These are phyloP conservation scores for Microcyclosporella mali DNA, from an alignment of 2,329 filamentous ascomycete genomes.

Conservation along the genomic window DNA sequence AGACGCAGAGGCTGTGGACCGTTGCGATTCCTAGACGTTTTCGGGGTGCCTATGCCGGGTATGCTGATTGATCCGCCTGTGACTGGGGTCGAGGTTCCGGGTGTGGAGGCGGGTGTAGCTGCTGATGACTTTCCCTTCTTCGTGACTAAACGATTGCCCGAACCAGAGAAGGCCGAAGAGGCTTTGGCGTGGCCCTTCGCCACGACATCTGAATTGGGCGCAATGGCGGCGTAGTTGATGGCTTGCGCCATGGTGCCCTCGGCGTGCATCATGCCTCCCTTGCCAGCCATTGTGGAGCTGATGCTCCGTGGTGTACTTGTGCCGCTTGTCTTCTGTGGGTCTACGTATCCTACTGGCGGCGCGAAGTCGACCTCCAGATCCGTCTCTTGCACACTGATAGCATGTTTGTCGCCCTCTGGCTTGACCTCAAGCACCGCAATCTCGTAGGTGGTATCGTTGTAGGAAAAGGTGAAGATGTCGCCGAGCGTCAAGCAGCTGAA, in stretches of 20 bases:
- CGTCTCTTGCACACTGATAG: constrained; percentile 87
- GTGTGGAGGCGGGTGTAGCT: constrained; percentile 20
- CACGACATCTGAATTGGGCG: constrained; percentile 64
- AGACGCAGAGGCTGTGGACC: constrained; percentile 82
- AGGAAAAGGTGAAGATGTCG: constrained; percentile 91
- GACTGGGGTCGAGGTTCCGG: constrained; percentile 50
- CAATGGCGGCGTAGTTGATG: constrained; percentile 94
- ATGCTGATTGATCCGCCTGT: constrained; percentile 41
- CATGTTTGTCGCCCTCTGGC: constrained; percentile 75
- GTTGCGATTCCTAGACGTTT: constrained; percentile 51
- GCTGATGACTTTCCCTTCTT: constrained; percentile 72
- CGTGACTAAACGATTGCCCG: constrained; percentile 72
- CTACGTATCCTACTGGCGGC: constrained; percentile 86
- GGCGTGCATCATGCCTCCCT: constrained; percentile 68
- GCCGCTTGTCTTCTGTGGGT: constrained; percentile 72
- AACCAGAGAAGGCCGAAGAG: constrained; percentile 71
- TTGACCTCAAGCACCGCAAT: constrained; percentile 93
- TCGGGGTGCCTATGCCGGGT: constrained; percentile 17
- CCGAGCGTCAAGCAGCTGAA: constrained; percentile 91
- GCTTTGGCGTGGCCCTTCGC: constrained; percentile 56
- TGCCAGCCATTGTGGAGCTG: constrained; percentile 46
- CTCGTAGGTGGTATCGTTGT: constrained; percentile 90
- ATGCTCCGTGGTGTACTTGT: constrained; percentile 74
- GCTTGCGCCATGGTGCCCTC: constrained; percentile 94
- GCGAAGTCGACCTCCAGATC: constrained; percentile 96